A percentile compares a stretch with the other conserved stretches of the same genome.
Evolutionary conservation across 768 basidiomycete species (phyloP).

Genomic region (Rhizopogon vulgaris): DNA sequence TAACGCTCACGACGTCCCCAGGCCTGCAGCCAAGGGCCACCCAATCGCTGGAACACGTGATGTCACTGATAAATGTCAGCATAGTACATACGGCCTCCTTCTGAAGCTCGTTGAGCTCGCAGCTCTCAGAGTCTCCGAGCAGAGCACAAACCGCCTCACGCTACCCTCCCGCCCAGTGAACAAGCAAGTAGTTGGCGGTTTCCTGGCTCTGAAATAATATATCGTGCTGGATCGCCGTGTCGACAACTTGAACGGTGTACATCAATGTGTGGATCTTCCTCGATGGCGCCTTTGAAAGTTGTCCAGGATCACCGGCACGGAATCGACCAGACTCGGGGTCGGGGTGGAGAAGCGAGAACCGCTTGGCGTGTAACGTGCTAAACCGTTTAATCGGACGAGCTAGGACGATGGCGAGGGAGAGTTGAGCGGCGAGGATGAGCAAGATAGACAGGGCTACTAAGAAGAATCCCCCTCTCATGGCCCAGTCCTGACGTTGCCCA

Average conservation of each 20-base stretch:
- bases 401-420: conserved; percentile 6
- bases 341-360: conserved; percentile 7
- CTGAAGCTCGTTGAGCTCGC: conserved; percentile 7
- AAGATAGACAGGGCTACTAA: neutral
- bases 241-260: conserved; percentile 8
- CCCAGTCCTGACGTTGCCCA: no score
- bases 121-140: conserved; percentile 11
- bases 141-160: conserved; percentile 13
- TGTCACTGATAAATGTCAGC: neutral
- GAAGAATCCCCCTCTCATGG: conserved; percentile 3
- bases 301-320: conserved; percentile 5
- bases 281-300: neutral
- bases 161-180: conserved; percentile 15
- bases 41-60: no score
- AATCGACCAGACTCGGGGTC: neutral
- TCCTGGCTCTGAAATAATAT: conserved; percentile 10
- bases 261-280: neutral
- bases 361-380: conserved; percentile 7
- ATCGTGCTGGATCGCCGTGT: conserved; percentile 8
- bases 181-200: conserved; percentile 15
- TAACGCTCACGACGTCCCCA: no score
- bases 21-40: no score
- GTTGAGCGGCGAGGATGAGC: conserved; percentile 2
- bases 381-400: conserved; percentile 6
- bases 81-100: conserved; percentile 14